phyloP scores from a whole-genome alignment of 139 green algal species.

The Diplosphaera chodatii region DNA sequence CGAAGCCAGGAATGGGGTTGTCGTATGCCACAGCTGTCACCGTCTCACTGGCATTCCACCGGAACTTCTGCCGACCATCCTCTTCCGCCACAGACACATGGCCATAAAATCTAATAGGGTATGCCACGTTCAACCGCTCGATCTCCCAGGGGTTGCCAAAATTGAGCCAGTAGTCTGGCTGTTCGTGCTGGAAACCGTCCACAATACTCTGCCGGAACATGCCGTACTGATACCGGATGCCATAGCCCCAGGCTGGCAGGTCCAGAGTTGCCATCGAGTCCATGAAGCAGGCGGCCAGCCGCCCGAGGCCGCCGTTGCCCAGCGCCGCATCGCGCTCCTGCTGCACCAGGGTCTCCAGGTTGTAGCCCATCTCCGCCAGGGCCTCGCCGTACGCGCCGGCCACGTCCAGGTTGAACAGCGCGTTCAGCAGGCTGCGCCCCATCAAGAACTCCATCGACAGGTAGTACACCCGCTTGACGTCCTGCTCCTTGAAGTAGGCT shows the following conservation, averaged over 20 bases:
- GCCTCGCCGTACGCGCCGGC: conserved; percentile 75
- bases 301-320: conserved; percentile 95
- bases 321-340: conserved; percentile 63
- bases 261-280: conserved; percentile 97
- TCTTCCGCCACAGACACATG: conserved; percentile 76
- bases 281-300: conserved; percentile 96
- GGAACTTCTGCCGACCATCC: conserved; percentile 72
- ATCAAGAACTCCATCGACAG: conserved; percentile 95
- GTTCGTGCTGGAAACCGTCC: conserved; percentile 90
- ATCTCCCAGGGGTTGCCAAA: conserved; percentile 97
- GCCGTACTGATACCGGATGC: conserved; percentile 98
- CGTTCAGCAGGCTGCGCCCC: conserved; percentile 92
- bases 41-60: conserved; percentile 92
- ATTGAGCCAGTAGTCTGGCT: conserved; percentile 97
- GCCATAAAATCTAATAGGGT: conserved; percentile 88
- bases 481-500: conserved; percentile 85
- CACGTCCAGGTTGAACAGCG: conserved; percentile 88
- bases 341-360: conserved; percentile 66
- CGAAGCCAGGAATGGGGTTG: conserved; percentile 96
- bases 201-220: conserved; percentile 95
- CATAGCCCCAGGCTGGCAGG: conserved; percentile 97
- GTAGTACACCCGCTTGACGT: conserved; percentile 97
- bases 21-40: conserved; percentile 94
- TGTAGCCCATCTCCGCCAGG: conserved; percentile 75
- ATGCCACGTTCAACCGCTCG: conserved; percentile 74